Evolutionary conservation across 768 basidiomycete genomes (phyloP), one percentile per base, ranked within the genome.

Genomic region (Mycena maculata): DNA sequence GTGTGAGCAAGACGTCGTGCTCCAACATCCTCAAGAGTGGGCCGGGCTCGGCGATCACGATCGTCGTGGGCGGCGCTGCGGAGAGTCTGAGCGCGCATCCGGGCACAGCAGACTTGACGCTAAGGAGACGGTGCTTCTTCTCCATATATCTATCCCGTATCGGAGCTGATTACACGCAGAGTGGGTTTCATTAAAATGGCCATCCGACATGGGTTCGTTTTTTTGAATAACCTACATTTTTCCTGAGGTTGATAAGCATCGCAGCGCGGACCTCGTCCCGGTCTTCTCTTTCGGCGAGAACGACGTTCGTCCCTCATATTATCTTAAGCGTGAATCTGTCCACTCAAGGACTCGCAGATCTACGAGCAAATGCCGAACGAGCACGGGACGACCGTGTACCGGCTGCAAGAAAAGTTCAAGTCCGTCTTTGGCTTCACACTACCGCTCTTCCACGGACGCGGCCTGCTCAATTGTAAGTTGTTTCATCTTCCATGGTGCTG

Each of bases 251-350:
- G 67, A 57, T 63, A 52, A 33, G 49, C 39, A 16, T 58, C 52
- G 16, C 70, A 96, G 95, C 59, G 98, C 98, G 41, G 95, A 96
- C 74, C 84, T 99, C 13, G 98, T 99, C 0, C 98, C 98, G 0
- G 96, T 98, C 4, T 99, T 99, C 75, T 96, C 95, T 7, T 99
- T 99, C 72, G 98, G 98, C 15, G 98, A 99, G 83, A 99, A 99
- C 76, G 98, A 99, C 77, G 96, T 96, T 31, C 12, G 1, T 6
- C 33, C 20, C 15, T 45, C n/a, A 27, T 42, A 36, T 25, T 71
- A 60, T 69, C 5, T 44, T 7, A 23, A 49, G 7, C 2, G 41
- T 31, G 8, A 53, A 44, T 12, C 20, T n/a, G n/a, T n/a, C n/a
- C n/a, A n/a, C n/a, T n/a, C n/a, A n/a, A n/a, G n/a, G n/a, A n/a